Conservation (phyloP, 306 rosid species). For the Gastrolobium villosum region DNA sequence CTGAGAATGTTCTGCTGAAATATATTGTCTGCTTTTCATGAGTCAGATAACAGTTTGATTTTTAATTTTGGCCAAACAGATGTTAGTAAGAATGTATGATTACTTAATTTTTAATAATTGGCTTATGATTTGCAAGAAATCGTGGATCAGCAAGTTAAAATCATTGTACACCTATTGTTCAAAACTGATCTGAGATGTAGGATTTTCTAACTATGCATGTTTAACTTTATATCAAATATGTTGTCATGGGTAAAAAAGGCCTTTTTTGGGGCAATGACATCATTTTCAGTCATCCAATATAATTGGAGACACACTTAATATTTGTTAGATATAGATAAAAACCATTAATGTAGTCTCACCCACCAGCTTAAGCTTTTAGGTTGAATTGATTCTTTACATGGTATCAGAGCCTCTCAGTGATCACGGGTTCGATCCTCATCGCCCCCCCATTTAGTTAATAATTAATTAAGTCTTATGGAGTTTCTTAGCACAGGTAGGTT, state of each 20-base stretch:
- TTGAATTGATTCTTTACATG: no score
- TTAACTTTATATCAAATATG: conserved; percentile 26
- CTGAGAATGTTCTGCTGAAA: conserved; percentile 14
- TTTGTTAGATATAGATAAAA: no score
- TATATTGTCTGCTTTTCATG: not conserved
- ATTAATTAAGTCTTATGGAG: no score
- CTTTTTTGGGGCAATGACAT: not conserved
- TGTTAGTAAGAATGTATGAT: not conserved
- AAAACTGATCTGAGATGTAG: not conserved
- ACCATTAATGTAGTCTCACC: no score
- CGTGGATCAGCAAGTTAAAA: conserved; percentile 3
- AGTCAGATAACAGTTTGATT: not conserved
- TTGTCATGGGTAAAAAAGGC: not conserved
- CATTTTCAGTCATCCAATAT: not conserved
- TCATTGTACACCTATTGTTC: not conserved
- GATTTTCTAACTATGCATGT: conserved; percentile 16
- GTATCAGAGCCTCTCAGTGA: no score
- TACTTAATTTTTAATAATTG: not conserved
- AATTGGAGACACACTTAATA: not conserved
- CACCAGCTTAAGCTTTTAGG: no score
- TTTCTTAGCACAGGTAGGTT: no score
- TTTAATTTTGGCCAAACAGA: not conserved
- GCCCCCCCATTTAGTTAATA: no score
- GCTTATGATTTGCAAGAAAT: conserved; percentile 3
- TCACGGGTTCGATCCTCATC: no score